A percentile compares a stretch with the other conserved stretches of the same genome.
Evolutionary conservation across 257 asterid species (phyloP).

Genomic region (Sherardia arvensis): DNA sequence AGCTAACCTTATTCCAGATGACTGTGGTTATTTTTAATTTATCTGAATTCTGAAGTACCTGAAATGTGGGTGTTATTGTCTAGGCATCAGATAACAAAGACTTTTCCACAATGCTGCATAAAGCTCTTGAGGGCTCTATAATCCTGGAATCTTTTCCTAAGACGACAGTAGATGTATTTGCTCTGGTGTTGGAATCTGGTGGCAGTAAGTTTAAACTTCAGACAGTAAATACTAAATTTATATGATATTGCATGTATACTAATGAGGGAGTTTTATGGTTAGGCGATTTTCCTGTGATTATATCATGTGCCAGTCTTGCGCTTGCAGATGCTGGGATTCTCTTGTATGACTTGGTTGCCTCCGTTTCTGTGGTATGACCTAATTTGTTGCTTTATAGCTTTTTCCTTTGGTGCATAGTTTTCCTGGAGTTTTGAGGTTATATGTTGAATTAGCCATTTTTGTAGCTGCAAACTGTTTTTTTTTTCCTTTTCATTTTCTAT

Average conservation of each 20-base stretch:
- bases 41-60: constrained; percentile 13
- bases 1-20: constrained; percentile 3
- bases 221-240: background rate
- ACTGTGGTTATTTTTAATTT: background rate
- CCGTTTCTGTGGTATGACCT: constrained; percentile 85
- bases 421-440: background rate
- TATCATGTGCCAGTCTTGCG: constrained; percentile 95
- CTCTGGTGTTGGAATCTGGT: constrained; percentile 96
- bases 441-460: background rate
- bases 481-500: background rate
- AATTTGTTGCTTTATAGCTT: constrained; percentile 3
- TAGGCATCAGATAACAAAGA: constrained; percentile 79
- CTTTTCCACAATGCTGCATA: constrained; percentile 77
- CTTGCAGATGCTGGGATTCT: constrained; percentile 97
- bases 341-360: constrained; percentile 76
- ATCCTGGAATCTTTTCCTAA: constrained; percentile 87
- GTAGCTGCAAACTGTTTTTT: background rate
- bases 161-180: constrained; percentile 95
- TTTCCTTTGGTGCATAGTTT: background rate
- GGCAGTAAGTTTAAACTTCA: constrained; percentile 60
- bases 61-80: constrained; percentile 9
- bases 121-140: constrained; percentile 89
- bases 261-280: constrained; percentile 7
- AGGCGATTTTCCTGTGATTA: constrained; percentile 93
- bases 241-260: constrained; percentile 10